Evolutionary conservation across 257 asterid genomes (phyloP).

Genomic region (Solanum etuberosum): DNA sequence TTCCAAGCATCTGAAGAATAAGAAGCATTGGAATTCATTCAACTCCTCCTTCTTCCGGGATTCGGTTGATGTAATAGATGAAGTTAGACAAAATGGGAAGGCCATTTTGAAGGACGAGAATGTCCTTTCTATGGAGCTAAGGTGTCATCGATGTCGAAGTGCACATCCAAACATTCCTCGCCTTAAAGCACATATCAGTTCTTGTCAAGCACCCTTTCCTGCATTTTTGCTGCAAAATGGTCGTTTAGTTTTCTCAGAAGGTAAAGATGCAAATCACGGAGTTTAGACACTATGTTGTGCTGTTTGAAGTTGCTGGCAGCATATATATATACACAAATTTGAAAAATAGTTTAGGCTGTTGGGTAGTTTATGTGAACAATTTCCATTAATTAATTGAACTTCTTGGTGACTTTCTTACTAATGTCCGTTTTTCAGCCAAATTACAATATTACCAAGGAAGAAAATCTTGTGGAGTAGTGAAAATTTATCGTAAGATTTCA

Average conservation of each 20-base stretch:
- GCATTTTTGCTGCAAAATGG: constrained; percentile 40
- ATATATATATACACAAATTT: background rate
- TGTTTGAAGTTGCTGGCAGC: background rate
- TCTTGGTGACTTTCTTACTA: background rate
- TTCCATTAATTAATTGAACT: background rate
- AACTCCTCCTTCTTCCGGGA: constrained; percentile 71
- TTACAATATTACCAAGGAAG: background rate
- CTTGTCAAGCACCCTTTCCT: constrained; percentile 60
- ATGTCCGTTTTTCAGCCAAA: background rate
- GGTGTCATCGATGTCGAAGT: constrained; percentile 81
- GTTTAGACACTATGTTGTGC: background rate
- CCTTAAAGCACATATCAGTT: constrained; percentile 54
- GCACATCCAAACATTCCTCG: constrained; percentile 84
- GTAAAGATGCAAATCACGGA: background rate
- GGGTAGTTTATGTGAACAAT: background rate
- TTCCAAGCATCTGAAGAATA: constrained; percentile 66
- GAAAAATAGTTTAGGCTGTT: background rate
- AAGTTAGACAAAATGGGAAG: constrained; percentile 37
- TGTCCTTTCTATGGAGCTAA: constrained; percentile 43
- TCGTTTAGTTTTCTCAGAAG: constrained; percentile 28
- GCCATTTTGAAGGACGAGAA: constrained; percentile 20
- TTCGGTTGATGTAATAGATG: constrained; percentile 66
- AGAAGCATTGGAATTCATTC: constrained; percentile 94
- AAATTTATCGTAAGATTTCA: background rate
- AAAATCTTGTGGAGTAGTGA: background rate